A percentile compares a stretch with the other conserved stretches of the same genome.
Evolutionary conservation across 192 early-diverging fungal species (phyloP).

Genomic region (Allomyces arbusculus): DNA sequence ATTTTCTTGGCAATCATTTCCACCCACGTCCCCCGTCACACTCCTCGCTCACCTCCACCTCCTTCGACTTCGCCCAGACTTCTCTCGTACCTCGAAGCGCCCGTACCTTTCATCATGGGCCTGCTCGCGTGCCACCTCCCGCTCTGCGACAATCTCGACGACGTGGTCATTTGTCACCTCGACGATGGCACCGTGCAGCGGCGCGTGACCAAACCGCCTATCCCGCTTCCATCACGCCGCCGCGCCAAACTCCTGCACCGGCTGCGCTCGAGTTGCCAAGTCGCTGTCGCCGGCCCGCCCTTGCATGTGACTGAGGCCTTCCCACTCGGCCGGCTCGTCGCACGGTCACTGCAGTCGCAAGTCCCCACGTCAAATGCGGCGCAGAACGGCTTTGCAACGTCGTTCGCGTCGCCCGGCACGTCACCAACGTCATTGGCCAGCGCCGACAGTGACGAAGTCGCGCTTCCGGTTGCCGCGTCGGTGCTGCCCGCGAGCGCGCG

Average conservation of each 20-base stretch:
- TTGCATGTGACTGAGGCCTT: neutral
- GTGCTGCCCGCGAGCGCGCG: no score
- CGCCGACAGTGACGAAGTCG: no score
- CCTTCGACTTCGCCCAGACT: no score
- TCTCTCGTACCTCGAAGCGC: neutral
- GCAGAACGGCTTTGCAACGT: no score
- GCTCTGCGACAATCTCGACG: neutral
- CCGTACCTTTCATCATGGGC: neutral
- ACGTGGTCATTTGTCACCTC: neutral
- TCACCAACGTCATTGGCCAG: no score
- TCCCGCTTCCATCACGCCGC: neutral
- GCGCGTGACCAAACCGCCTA: neutral
- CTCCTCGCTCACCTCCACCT: neutral
- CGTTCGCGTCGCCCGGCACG: no score
- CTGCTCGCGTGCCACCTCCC: neutral
- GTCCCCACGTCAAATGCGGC: no score
- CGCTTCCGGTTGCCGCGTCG: no score
- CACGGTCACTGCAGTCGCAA: no score
- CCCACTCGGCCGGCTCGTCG: neutral
- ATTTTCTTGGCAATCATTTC: no score
- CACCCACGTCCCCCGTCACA: no score
- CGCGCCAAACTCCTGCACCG: neutral
- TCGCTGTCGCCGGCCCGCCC: neutral
- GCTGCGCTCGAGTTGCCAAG: neutral
- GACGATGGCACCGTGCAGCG: neutral